Conservation (phyloP, 1,284 basidiomycete species). For the Marasmius fiardii region DNA sequence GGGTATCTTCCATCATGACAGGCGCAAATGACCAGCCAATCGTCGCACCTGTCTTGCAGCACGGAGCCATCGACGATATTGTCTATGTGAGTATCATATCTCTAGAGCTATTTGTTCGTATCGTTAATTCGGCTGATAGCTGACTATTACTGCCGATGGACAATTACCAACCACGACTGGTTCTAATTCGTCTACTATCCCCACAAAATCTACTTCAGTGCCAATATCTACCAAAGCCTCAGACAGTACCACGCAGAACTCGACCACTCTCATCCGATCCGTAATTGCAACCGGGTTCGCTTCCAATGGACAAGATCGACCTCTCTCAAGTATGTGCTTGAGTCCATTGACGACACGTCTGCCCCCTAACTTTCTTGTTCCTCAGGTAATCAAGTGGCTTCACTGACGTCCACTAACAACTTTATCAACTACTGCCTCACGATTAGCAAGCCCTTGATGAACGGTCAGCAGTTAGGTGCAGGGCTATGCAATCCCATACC, state of each 20-base stretch:
- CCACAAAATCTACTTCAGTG: background rate
- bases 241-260: background rate
- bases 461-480: background rate
- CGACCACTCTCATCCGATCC: background rate
- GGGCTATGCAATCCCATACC: constrained; percentile 3
- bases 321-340: background rate
- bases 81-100: background rate
- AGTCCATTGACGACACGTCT: background rate
- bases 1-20: background rate
- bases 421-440: constrained; percentile 42
- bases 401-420: constrained; percentile 45
- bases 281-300: background rate
- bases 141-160: background rate
- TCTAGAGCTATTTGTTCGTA: background rate
- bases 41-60: background rate
- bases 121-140: background rate
- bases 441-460: background rate
- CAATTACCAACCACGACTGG: background rate
- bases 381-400: constrained; percentile 9
- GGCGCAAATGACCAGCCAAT: background rate
- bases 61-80: background rate
- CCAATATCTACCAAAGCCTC: background rate
- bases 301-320: background rate
- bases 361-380: background rate
- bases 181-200: background rate